Evolutionary conservation across 768 basidiomycete species (phyloP).

Genomic region (Boletus sensibilis): DNA sequence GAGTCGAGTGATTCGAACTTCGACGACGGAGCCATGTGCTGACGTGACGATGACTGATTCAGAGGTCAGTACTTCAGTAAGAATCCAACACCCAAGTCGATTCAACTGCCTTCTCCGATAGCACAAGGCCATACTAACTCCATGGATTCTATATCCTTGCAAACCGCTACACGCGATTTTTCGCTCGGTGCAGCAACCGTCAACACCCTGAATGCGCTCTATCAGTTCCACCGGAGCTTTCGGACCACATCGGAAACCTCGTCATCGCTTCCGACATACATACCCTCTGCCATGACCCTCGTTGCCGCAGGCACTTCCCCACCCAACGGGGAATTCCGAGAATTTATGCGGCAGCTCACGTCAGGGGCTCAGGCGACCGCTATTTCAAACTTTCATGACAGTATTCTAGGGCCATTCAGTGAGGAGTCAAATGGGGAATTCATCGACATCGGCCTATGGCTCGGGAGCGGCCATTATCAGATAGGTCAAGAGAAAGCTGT

Average conservation of each 20-base stretch:
- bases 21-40: background rate
- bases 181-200: conserved; percentile 1
- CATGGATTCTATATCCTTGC: conserved; percentile 6
- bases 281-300: conserved; percentile 12
- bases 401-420: conserved; percentile 51
- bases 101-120: background rate
- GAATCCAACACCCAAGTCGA: background rate
- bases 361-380: conserved; percentile 41
- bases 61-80: background rate
- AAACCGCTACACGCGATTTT: background rate
- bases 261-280: conserved; percentile 13
- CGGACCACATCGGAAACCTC: background rate
- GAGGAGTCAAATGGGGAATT: conserved; percentile 52
- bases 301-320: conserved; percentile 5
- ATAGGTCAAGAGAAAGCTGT: conserved; percentile 30
- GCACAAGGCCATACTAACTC: background rate
- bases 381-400: conserved; percentile 41
- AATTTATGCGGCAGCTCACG: conserved; percentile 33
- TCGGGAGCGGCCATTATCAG: conserved; percentile 42
- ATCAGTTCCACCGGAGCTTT: background rate
- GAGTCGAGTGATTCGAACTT: background rate
- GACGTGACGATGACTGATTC: conserved; percentile 10
- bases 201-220: conserved; percentile 12
- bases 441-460: conserved; percentile 52
- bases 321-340: conserved; percentile 1